Conservation (phyloP, 2,329 filamentous ascomycete species). For the Colletotrichum salicis region DNA sequence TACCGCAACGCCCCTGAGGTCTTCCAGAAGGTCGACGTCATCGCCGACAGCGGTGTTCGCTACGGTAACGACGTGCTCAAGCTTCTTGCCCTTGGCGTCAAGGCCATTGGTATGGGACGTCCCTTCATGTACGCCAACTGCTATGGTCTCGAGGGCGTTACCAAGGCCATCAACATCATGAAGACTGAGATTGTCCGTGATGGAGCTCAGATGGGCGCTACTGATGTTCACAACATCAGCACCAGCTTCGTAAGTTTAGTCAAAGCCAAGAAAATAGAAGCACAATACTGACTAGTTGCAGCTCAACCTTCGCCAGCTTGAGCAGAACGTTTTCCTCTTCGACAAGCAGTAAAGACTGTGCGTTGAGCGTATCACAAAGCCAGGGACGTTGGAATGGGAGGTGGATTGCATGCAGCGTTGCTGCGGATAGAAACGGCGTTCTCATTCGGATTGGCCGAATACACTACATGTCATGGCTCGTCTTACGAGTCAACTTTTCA, state of each 20-base stretch:
- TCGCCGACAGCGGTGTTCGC: constrained; percentile 51
- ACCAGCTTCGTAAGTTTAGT: constrained; percentile 27
- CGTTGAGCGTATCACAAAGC: neutral
- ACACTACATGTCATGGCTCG: no score
- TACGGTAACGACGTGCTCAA: constrained; percentile 53
- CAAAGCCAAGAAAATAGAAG: no score
- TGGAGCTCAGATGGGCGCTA: constrained; percentile 47
- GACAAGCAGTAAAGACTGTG: constrained; percentile 2
- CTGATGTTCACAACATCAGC: constrained; percentile 40
- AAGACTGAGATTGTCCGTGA: constrained; percentile 57
- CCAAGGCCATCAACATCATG: constrained; percentile 57
- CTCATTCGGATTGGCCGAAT: neutral
- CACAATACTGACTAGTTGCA: neutral
- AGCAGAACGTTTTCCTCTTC: constrained; percentile 29
- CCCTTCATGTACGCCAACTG: constrained; percentile 62
- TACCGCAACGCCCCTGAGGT: constrained; percentile 49
- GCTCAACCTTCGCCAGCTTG: constrained; percentile 32
- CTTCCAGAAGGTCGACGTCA: constrained; percentile 47
- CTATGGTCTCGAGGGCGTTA: constrained; percentile 59
- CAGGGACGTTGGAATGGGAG: neutral
- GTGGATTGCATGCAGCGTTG: constrained; percentile 6
- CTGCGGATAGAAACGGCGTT: constrained; percentile 2
- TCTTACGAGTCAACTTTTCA: neutral
- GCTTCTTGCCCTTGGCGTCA: constrained; percentile 51
- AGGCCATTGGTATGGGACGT: constrained; percentile 55